A percentile compares a stretch with the other conserved stretches of the same genome.
phyloP scores from a whole-genome alignment of 208 protist genomes.

The Leishmania arabica region DNA sequence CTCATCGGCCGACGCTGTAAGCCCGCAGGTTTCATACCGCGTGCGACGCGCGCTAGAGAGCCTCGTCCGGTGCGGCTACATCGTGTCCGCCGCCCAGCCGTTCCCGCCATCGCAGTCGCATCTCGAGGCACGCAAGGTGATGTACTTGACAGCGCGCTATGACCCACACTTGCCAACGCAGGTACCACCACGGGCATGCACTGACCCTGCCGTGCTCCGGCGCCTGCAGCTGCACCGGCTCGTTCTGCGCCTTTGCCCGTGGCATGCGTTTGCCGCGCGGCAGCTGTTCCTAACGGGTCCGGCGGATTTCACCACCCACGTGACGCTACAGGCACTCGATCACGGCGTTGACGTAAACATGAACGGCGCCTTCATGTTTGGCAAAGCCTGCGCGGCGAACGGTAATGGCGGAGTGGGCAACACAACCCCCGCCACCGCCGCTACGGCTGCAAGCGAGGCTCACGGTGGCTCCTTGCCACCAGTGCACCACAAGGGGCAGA shows the following conservation, averaged over 20 bases:
- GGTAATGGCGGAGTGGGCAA: neutral
- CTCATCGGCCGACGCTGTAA: conserved; percentile 23
- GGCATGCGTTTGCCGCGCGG: conserved; percentile 34
- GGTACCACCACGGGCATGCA: conserved; percentile 20
- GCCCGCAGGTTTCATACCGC: conserved; percentile 23
- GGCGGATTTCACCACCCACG: conserved; percentile 49
- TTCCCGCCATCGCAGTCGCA: conserved; percentile 7
- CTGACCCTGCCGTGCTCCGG: conserved; percentile 13
- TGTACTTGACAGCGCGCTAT: conserved; percentile 34
- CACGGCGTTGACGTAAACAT: conserved; percentile 50
- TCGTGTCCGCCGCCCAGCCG: conserved; percentile 18
- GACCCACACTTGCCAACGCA: conserved; percentile 27
- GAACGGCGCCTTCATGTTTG: conserved; percentile 46
- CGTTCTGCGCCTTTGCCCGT: conserved; percentile 37
- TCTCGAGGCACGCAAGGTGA: neutral
- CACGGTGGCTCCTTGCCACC: neutral
- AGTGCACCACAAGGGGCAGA: neutral
- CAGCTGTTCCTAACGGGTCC: conserved; percentile 73
- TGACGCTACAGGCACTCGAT: conserved; percentile 52
- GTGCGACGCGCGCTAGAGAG: conserved; percentile 46
- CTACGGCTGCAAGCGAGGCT: neutral
- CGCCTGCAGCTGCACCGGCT: conserved; percentile 50
- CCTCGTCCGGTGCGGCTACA: conserved; percentile 45
- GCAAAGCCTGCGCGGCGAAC: neutral
- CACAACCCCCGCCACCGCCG: neutral